Evolutionary conservation across 352 stramenopile species (phyloP).

Genomic region (Elongisporangium prolatum): DNA sequence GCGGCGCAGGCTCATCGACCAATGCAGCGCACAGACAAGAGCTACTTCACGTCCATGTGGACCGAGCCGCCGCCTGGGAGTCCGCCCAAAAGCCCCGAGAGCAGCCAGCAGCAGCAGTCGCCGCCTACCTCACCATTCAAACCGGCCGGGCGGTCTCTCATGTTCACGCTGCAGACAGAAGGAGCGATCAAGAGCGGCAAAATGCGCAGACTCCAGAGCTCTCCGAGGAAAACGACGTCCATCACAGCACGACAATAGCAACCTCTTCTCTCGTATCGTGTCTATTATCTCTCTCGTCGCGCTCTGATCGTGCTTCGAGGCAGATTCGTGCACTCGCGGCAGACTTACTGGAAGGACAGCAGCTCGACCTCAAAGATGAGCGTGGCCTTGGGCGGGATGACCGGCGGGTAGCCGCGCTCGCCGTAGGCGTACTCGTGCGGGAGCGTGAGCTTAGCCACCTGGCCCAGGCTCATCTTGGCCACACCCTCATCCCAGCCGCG

Average conservation of each 20-base stretch:
- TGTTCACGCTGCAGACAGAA: conserved; percentile 1
- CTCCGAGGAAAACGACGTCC: neutral
- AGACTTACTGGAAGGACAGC: conserved; percentile 62
- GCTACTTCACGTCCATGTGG: conserved; percentile 68
- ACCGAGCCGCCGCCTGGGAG: conserved; percentile 12
- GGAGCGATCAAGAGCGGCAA: neutral
- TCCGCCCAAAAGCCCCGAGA: neutral
- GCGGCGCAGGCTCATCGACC: conserved; percentile 23
- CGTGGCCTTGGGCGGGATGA: conserved; percentile 90
- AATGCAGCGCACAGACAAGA: conserved; percentile 30
- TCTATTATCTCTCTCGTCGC: neutral
- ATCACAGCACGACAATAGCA: neutral
- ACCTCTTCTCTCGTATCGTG: neutral
- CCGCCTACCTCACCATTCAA: conserved; percentile 5
- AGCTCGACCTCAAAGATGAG: conserved; percentile 94
- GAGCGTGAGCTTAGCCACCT: conserved; percentile 91
- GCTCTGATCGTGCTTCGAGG: neutral
- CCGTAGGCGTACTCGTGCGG: conserved; percentile 95
- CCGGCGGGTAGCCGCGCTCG: conserved; percentile 76
- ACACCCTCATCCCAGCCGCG: conserved; percentile 76
- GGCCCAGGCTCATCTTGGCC: conserved; percentile 88
- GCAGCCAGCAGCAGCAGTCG: conserved; percentile 3
- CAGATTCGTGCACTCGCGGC: neutral
- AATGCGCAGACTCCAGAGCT: neutral
- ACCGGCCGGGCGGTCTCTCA: neutral